Evolutionary conservation across 2,329 filamentous ascomycete genomes (phyloP), one percentile per base, ranked within the genome.

Genomic region (Curvularia spicifera): DNA sequence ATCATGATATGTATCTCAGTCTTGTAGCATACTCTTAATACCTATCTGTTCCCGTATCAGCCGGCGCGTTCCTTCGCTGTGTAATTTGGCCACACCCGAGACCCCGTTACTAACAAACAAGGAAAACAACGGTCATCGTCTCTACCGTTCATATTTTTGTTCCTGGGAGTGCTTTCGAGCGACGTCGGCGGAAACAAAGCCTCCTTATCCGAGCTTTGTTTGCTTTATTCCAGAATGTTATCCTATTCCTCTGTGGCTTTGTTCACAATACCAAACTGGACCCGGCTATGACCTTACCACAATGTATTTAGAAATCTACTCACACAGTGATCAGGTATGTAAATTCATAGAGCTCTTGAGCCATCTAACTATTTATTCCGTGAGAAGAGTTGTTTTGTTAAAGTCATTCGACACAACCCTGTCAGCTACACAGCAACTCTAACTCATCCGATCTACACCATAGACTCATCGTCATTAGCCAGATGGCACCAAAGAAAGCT

Each of bases 1-100:
- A 53, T 58, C 37, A 40, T 46, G 20, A 42, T 20, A 43, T 53
- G 47, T 44, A 57, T 60, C 47, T 56, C 60, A 37, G 56, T 53
- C 44, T 60, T 29, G 45, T 59, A 62, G 57, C 52, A 57, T 64
- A 61, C 39, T 50, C 50, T 60, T 51, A 62, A 67, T 65, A 60
- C 57, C 56, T 56, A 42, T 56, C 7, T 56, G 42, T 18, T 51
- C 43, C 31, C 46, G 35, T 6, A 20, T 26, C 2, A 31, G 42
- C 24, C 26, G 12, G 20, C 13, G 20, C 10, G 13, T 39, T 28
- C 26, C 5, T 33, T 22, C 18, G 12, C 4, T n/a, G 10, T 56
- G 13, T 15, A 15, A 40, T 10, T 31, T 56, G 44, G 31, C 15
- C 13, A 50, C 39, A 15, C 26, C 18, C 12, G 22, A 49, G 48